Percentiles rank a stretch among this genome's conserved stretches.
phyloP scores from a whole-genome alignment of 2,329 filamentous ascomycete genomes.

The Beauveria rudraprayagi region DNA sequence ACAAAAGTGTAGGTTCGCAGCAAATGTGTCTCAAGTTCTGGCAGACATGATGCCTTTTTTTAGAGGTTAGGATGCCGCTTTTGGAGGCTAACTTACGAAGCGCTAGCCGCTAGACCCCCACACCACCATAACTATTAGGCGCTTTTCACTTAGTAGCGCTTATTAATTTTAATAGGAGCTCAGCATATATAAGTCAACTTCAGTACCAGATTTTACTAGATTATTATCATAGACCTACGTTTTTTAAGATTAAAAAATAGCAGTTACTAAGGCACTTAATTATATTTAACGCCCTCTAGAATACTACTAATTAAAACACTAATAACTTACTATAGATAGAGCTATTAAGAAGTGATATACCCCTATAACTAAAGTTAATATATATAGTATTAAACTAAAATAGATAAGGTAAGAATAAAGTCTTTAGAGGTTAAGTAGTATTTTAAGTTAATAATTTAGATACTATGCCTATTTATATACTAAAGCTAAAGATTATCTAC shows the following conservation, averaged over 20 bases:
- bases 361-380: too few species aligned
- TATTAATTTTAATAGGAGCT: slow-evolving; percentile 5
- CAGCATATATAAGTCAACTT: not conserved
- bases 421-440: too few species aligned
- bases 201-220: not conserved
- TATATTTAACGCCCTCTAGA: too few species aligned
- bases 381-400: too few species aligned
- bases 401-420: too few species aligned
- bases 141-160: not conserved
- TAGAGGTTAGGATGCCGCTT: slow-evolving; percentile 7
- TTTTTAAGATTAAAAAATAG: not conserved
- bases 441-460: too few species aligned
- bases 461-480: too few species aligned
- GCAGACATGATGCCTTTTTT: slow-evolving; percentile 4
- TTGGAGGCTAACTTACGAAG: slow-evolving; percentile 8
- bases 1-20: slow-evolving; percentile 8
- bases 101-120: not conserved
- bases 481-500: too few species aligned
- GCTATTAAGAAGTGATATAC: too few species aligned
- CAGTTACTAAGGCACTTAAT: too few species aligned
- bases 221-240: not conserved
- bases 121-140: not conserved
- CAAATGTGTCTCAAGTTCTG: slow-evolving; percentile 4
- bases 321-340: too few species aligned
- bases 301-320: too few species aligned